phyloP scores from a whole-genome alignment of 768 basidiomycete species.

The Tylopilus rubrobrunneus region DNA sequence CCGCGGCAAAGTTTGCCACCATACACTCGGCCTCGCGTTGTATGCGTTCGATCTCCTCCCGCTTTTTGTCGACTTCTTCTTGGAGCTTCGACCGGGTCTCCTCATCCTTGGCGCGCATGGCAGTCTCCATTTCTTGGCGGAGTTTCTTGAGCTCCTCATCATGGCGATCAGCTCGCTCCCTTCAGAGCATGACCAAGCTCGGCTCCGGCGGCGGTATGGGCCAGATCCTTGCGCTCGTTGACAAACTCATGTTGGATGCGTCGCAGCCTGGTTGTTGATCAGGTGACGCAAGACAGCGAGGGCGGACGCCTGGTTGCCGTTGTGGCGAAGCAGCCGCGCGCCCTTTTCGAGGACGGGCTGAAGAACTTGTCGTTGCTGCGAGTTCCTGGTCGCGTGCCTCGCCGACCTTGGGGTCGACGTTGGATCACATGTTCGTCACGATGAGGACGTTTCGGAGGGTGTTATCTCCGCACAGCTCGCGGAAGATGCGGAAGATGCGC shows the following conservation, averaged over 20 bases:
- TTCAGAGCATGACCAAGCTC: constrained; percentile 49
- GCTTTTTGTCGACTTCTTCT: constrained; percentile 39
- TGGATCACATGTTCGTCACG: constrained; percentile 53
- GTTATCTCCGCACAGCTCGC: constrained; percentile 48
- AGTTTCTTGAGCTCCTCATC: constrained; percentile 46
- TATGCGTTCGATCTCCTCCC: constrained; percentile 42
- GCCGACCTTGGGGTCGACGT: constrained; percentile 37
- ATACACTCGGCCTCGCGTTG: constrained; percentile 38
- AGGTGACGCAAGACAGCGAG: constrained; percentile 41
- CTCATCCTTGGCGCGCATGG: constrained; percentile 43
- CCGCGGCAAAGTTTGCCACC: constrained; percentile 36
- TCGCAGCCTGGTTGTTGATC: constrained; percentile 36
- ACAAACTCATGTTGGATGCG: constrained; percentile 56
- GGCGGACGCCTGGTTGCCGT: constrained; percentile 38
- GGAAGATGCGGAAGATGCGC: constrained; percentile 49
- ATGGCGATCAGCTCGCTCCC: constrained; percentile 43
- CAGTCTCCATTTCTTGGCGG: constrained; percentile 43
- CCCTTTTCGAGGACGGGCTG: constrained; percentile 47
- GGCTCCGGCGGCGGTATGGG: constrained; percentile 50
- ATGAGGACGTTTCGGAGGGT: constrained; percentile 49
- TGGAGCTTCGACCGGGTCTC: constrained; percentile 44
- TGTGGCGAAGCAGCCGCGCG: constrained; percentile 42
- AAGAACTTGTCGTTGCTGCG: constrained; percentile 42
- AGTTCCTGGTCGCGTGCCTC: constrained; percentile 46
- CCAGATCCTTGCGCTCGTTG: constrained; percentile 43